A percentile compares a stretch with the other conserved stretches of the same genome.
phyloP scores from a whole-genome alignment of 129 eudicot genomes.

The Centaurea solstitialis region DNA sequence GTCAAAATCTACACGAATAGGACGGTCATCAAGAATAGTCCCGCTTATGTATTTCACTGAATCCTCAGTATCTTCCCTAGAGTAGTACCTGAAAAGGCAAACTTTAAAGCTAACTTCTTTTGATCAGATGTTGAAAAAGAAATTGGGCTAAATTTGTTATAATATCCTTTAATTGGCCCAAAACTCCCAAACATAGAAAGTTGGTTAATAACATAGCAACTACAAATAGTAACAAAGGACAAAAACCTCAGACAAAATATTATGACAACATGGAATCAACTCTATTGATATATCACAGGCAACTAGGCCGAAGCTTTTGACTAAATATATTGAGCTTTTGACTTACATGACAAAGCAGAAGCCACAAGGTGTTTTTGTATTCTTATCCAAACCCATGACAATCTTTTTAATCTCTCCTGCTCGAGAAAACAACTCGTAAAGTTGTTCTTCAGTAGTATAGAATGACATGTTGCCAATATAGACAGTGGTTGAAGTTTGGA shows the following conservation, averaged over 20 bases:
- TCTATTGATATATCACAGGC: neutral
- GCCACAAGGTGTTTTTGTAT: constrained; percentile 93
- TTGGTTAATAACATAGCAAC: neutral
- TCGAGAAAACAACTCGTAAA: constrained; percentile 83
- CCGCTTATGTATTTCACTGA: constrained; percentile 93
- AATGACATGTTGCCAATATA: constrained; percentile 97
- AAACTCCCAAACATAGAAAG: neutral
- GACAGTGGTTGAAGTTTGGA: constrained; percentile 70
- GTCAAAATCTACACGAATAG: constrained; percentile 97
- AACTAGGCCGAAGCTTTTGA: neutral
- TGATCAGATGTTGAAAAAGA: neutral
- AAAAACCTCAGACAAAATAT: neutral
- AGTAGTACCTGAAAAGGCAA: constrained; percentile 66
- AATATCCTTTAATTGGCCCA: neutral
- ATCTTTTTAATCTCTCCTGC: constrained; percentile 98
- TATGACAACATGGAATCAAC: neutral
- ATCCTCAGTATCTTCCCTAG: constrained; percentile 97
- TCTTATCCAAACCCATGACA: constrained; percentile 95
- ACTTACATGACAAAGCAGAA: constrained; percentile 90
- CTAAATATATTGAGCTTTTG: neutral
- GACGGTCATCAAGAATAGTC: constrained; percentile 97
- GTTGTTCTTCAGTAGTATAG: constrained; percentile 97
- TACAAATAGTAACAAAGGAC: neutral
- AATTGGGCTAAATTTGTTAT: neutral
- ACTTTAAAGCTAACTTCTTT: neutral